These are phyloP conservation scores for Backusella luteola DNA, from an alignment of 192 early-diverging fungal genomes.

Conservation along the genomic window DNA sequence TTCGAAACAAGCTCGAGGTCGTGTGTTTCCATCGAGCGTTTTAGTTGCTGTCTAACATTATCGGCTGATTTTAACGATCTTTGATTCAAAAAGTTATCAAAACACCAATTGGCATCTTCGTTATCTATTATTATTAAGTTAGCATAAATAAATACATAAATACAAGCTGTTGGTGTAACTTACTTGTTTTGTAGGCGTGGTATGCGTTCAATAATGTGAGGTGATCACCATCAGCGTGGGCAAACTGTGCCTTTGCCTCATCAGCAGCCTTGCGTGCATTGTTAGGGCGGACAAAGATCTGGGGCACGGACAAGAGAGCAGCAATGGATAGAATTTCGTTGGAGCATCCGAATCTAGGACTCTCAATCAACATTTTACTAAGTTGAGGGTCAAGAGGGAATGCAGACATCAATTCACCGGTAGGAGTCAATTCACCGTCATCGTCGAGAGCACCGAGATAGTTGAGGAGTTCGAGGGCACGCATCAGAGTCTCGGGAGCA, in stretches of 20 bases:
- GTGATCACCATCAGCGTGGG: slow-evolving; percentile 95
- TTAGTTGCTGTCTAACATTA: slow-evolving; percentile 87
- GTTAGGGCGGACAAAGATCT: slow-evolving; percentile 89
- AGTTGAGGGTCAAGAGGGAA: slow-evolving; percentile 98
- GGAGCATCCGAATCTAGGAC: slow-evolving; percentile 82
- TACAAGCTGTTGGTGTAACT: slow-evolving; percentile 12
- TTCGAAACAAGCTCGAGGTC: slow-evolving; percentile 70
- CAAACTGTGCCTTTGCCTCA: slow-evolving; percentile 89
- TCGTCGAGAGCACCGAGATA: slow-evolving; percentile 94
- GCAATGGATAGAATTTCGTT: slow-evolving; percentile 95
- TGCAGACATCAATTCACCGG: slow-evolving; percentile 87
- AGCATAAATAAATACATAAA: not conserved
- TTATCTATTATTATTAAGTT: slow-evolving; percentile 25
- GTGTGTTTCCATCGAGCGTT: slow-evolving; percentile 75
- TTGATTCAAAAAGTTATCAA: slow-evolving; percentile 88
- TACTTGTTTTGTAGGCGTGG: slow-evolving; percentile 81
- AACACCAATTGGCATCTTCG: slow-evolving; percentile 87
- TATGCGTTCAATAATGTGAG: slow-evolving; percentile 96
- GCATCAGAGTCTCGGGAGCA: slow-evolving; percentile 97
- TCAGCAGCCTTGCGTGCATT: slow-evolving; percentile 87
- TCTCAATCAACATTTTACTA: slow-evolving; percentile 87
- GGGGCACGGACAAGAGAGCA: slow-evolving; percentile 89
- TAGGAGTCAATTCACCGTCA: slow-evolving; percentile 87
- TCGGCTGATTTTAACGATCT: slow-evolving; percentile 90
- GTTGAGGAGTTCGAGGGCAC: slow-evolving; percentile 93